Conservation (phyloP, 768 basidiomycete species). For the Suillus clintonianus region DNA sequence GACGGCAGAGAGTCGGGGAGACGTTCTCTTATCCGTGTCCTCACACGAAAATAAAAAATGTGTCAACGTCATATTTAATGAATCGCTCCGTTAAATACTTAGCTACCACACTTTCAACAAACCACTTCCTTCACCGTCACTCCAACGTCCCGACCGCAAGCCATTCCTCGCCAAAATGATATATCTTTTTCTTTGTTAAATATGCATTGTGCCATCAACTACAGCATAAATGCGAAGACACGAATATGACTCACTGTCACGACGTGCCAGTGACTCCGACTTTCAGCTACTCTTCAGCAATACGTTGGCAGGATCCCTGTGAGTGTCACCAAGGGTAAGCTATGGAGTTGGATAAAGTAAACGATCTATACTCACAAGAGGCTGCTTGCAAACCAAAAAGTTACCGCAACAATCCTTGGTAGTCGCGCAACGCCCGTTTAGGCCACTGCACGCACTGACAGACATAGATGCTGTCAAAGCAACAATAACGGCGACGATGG, state of each 20-base stretch:
- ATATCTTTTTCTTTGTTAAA: neutral
- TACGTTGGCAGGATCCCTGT: neutral
- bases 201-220: neutral
- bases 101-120: too few relatives aligned
- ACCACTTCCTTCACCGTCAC: neutral
- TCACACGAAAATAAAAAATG: too few relatives aligned
- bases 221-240: neutral
- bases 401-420: neutral
- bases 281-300: neutral
- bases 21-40: too few relatives aligned
- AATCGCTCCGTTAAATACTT: too few relatives aligned
- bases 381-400: neutral
- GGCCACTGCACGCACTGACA: neutral
- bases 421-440: accelerated
- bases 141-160: neutral
- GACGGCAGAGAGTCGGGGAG: too few relatives aligned
- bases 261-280: neutral
- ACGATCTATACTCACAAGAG: neutral
- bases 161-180: neutral
- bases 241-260: neutral
- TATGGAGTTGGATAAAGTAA: neutral
- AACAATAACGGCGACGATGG: neutral
- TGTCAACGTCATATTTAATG: too few relatives aligned
- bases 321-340: neutral
- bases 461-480: neutral